Percentiles rank a stretch among this genome's conserved stretches.
These are phyloP conservation scores for Cyberlindnera mississippiensis DNA, from an alignment of 805 yeast genomes.

Conservation along the genomic window DNA sequence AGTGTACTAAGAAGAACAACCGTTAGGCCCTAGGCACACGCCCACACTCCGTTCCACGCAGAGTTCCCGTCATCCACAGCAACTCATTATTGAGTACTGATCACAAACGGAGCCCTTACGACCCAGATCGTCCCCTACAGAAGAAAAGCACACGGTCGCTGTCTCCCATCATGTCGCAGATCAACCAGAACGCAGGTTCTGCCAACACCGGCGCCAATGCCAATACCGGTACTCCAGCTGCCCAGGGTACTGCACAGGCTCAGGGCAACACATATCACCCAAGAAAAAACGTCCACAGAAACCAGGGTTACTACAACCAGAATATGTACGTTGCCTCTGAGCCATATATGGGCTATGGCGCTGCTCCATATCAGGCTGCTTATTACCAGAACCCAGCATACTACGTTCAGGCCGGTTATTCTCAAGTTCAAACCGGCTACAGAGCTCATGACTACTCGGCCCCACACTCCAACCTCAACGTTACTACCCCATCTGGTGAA, in stretches of 20 bases:
- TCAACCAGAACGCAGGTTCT: slow-evolving; percentile 3
- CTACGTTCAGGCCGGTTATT: slow-evolving; percentile 10
- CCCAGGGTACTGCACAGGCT: slow-evolving; percentile 1
- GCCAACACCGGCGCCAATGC: slow-evolving; percentile 1
- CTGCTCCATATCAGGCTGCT: not conserved
- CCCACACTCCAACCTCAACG: slow-evolving; percentile 15
- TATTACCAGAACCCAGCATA: slow-evolving; percentile 4
- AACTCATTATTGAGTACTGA: not conserved
- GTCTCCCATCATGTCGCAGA: slow-evolving; percentile 5
- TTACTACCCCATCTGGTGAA: slow-evolving; percentile 27
- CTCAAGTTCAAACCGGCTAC: slow-evolving; percentile 4
- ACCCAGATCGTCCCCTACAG: not conserved
- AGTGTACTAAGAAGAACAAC: not conserved
- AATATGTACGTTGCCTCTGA: not conserved
- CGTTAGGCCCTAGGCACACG: not conserved
- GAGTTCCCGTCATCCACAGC: not conserved
- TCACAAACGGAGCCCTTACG: not conserved
- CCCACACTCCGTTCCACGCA: not conserved
- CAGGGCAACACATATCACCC: not conserved
- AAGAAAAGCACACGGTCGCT: not conserved
- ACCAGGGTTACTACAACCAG: slow-evolving; percentile 1
- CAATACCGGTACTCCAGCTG: not conserved
- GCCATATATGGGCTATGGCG: too few relatives aligned
- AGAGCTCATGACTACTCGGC: slow-evolving; percentile 10
- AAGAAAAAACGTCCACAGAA: slow-evolving; percentile 1